Conservation (phyloP, 176 grass and related monocot genomes). For the Aegilops speltoides region DNA sequence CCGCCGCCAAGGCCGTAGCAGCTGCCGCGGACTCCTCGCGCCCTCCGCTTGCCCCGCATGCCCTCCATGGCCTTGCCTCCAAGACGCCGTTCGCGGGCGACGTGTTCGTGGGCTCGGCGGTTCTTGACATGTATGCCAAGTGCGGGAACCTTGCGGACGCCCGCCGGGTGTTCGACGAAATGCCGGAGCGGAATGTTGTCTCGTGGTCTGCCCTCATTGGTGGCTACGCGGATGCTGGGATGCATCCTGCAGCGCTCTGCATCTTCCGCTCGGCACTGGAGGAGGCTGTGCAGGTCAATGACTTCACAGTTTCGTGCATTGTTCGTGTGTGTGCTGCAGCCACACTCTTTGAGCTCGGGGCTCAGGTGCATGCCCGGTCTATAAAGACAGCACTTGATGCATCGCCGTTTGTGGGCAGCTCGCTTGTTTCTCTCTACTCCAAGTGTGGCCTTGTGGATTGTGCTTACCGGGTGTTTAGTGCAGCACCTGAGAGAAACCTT, state of each 20-base stretch:
- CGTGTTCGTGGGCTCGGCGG: conserved; percentile 71
- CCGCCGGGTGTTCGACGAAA: conserved; percentile 60
- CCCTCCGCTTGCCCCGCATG: conserved; percentile 32
- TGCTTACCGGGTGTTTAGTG: conserved; percentile 65
- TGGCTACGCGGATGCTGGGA: conserved; percentile 57
- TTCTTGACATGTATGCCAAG: conserved; percentile 84
- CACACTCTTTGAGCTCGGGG: conserved; percentile 68
- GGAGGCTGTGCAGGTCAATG: conserved; percentile 62
- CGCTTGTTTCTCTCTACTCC: conserved; percentile 78
- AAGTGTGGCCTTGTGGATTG: conserved; percentile 81
- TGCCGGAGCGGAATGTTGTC: conserved; percentile 87
- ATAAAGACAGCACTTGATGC: conserved; percentile 59
- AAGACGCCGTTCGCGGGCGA: conserved; percentile 63
- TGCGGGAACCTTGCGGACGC: conserved; percentile 51
- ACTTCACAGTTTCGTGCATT: conserved; percentile 77
- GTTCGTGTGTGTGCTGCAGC: conserved; percentile 65
- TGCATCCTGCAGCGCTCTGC: conserved; percentile 39
- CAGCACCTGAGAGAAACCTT: conserved; percentile 61
- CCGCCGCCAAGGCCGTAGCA: conserved; percentile 64
- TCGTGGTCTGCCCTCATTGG: conserved; percentile 85
- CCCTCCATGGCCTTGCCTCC: conserved; percentile 63
- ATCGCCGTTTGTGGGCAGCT: conserved; percentile 83
- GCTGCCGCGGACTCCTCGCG: conserved; percentile 24
- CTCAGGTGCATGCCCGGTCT: conserved; percentile 66
- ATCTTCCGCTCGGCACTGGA: conserved; percentile 61